Percentiles rank a stretch among this genome's conserved stretches.
phyloP scores from a whole-genome alignment of 1,284 basidiomycete species.

The Jaminaea rosea region DNA sequence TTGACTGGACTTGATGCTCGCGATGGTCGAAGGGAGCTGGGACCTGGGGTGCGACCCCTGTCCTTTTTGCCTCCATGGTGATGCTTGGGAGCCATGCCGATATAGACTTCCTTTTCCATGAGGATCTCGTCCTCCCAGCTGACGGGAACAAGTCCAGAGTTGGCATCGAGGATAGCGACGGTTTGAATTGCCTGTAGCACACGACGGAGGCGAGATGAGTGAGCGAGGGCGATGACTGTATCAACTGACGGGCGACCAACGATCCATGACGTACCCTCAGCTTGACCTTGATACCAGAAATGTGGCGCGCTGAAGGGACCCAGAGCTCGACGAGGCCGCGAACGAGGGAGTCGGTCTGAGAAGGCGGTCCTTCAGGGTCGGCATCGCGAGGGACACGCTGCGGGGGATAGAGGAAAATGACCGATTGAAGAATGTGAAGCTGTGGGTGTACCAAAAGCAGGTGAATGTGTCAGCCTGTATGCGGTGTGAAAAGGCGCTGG shows the following conservation, averaged over 20 bases:
- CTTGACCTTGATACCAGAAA: conserved; percentile 40
- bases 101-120: conserved; percentile 41
- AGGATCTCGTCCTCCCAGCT: conserved; percentile 42
- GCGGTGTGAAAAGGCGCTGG: no score
- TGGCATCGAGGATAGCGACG: conserved; percentile 30
- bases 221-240: no score
- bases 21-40: background rate
- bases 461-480: no score
- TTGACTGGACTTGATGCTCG: background rate
- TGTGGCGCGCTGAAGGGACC: conserved; percentile 37
- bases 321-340: conserved; percentile 43
- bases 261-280: no score
- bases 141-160: conserved; percentile 30
- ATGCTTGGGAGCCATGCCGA: conserved; percentile 24
- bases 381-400: conserved; percentile 24
- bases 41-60: background rate
- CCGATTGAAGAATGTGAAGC: conserved; percentile 42
- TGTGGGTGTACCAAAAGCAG: conserved; percentile 8
- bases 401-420: conserved; percentile 41
- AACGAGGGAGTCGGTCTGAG: conserved; percentile 42
- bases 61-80: conserved; percentile 11
- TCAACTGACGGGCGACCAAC: no score
- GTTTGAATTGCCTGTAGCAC: conserved; percentile 44
- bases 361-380: conserved; percentile 28
- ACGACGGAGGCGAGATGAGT: no score